A percentile compares a stretch with the other conserved stretches of the same genome.
phyloP scores from a whole-genome alignment of 2,329 filamentous ascomycete species.

The Paradendryphiella salina region DNA sequence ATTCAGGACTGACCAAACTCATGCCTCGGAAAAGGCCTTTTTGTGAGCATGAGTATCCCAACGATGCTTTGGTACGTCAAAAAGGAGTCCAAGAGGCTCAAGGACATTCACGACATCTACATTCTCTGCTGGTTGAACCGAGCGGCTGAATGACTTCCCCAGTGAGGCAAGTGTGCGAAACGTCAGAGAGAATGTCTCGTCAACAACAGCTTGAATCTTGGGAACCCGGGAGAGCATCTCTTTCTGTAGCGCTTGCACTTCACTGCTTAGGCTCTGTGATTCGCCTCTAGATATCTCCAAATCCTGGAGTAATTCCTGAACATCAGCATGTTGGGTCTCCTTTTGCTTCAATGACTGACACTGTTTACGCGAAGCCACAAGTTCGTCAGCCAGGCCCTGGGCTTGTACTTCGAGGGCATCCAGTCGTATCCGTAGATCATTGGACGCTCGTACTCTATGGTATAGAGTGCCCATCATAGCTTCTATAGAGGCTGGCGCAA shows the following conservation, averaged over 20 bases:
- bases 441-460: background rate
- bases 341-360: background rate
- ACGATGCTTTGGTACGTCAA: background rate
- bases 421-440: background rate
- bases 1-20: slow-evolving; percentile 21
- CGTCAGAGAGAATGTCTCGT: background rate
- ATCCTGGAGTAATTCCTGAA: background rate
- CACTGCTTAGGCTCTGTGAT: background rate
- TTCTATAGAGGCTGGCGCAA: background rate
- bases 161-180: background rate
- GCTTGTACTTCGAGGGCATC: background rate
- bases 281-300: background rate
- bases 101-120: background rate
- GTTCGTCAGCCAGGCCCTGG: background rate
- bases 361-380: background rate
- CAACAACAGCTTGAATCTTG: background rate
- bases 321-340: background rate
- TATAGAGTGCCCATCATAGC: background rate
- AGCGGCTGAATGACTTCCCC: slow-evolving; percentile 1
- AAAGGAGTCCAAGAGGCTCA: background rate
- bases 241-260: background rate
- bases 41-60: slow-evolving; percentile 13
- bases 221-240: background rate
- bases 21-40: slow-evolving; percentile 21
- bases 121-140: background rate